Evolutionary conservation across 768 basidiomycete species (phyloP), one percentile per base, ranked within the genome.

Genomic region (Lactifluus pinguis): DNA sequence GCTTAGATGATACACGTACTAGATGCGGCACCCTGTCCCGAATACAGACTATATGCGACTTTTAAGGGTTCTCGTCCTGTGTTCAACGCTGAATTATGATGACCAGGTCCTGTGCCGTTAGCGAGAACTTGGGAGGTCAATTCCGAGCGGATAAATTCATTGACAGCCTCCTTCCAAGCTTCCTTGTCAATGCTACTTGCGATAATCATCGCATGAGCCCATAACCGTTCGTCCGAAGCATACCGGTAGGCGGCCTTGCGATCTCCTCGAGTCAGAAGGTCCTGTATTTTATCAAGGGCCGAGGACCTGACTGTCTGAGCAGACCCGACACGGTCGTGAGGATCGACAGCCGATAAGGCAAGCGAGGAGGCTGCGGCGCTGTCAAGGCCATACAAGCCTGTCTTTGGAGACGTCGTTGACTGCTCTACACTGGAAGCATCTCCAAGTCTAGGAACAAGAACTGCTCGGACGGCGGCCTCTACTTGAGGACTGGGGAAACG

Each of bases 131-230:
- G 76, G 6, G 70, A 68, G 1, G 81, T 80, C 3, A 98, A 76
- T 69, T 97, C 95, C 15, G 81, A 77, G 38, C 81, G 82, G 39
- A 95, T 71, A 68, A 98, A 99, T 61, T 95, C 90, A 48, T 80
- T 82, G 0, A 92, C 89, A 13, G 87, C 89, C 62, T 93, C 92
- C 68, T 89, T 90, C 93, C 93, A 98, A 2, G 90, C 79, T 32
- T 97, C 94, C 66, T 89, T 91, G 71, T 95, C 95, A 54, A 97
- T 81, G 57, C 89, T 87, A 68, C 90, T 95, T 10, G 95, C 85
- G 64, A 99, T 93, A 57, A 98, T 73, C 82, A 98, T 84, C 2
- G 97, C 95, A 72, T 99, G 97, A 0, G 92, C 85, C 95, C 95
- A 99, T 45, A 98, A 72, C 68, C 83, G 87, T 72, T 93, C 83